Base-by-base conservation (phyloP, 441 rosid species). In the Syzygium syzygioides region DNA sequence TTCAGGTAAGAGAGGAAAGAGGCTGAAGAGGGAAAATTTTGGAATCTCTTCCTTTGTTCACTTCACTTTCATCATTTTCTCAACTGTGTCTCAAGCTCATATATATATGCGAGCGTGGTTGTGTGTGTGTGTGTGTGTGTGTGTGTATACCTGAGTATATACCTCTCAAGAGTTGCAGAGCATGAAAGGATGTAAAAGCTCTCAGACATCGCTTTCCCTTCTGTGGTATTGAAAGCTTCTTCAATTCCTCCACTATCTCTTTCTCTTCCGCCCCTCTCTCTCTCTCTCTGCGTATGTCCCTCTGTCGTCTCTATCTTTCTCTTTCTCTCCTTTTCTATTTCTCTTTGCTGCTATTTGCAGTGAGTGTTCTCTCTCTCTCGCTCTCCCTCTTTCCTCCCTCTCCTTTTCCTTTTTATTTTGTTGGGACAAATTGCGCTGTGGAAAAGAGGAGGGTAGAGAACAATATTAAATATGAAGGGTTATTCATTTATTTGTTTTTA, bases 141-240 rank as follows among this genome's bases (percentile, higher is more conserved):
- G 9, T 30, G 86, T 17, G 48, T 53, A 32, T 85, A 30, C 64
- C 57, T 55, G 28, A 85, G 86, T 54, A 85, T 85, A 55, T 90
- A 94, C 93, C 94, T 93, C 86, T 89, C 85, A 85, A 91, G 87
- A 87, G 91, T 90, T 92, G 93, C 92, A 90, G 93, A 91, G 93
- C 55, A 86, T 71, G 92, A 87, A 91, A 92, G 88, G 92, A 90
- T 84, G 88, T 45, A 90, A 91, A 71, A 91, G 92, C 92, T 90
- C 93, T 86, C 86, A 91, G 91, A 90, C 92, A 92, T 94, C 95
- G 91, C 93, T 93, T 91, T 94, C 95, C 76, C 87, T 89, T 91
- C 87, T 89, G 90, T 89, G 89, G 91, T 83, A 89, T 56, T 92
- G 95, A 94, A 92, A 92, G 90, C 94, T 91, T 90, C 89, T 88